phyloP scores from a whole-genome alignment of 2,329 filamentous ascomycete genomes.

The Neofusicoccum cordaticola region DNA sequence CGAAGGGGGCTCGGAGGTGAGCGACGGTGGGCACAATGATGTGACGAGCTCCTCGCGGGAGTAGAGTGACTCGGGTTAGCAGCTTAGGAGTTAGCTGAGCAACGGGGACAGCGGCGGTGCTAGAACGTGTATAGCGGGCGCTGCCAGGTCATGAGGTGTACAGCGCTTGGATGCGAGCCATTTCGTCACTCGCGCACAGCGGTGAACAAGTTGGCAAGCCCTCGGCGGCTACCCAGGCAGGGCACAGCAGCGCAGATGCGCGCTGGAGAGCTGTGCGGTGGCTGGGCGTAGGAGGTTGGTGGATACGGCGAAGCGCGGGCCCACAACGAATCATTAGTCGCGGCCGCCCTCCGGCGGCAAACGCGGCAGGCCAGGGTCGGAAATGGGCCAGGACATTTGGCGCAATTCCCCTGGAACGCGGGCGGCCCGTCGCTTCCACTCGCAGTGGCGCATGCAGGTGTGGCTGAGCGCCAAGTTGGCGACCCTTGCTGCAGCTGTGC shows the following conservation, averaged over 20 bases:
- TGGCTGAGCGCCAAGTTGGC: conserved; percentile 4
- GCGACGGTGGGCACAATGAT: conserved; percentile 20
- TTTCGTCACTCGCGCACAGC: conserved; percentile 9
- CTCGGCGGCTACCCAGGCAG: conserved; percentile 1
- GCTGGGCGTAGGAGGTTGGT: background rate
- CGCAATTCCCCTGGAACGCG: background rate
- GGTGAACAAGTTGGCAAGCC: conserved; percentile 10
- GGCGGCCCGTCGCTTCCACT: background rate
- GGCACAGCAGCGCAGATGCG: conserved; percentile 5
- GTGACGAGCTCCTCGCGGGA: conserved; percentile 23
- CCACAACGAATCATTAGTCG: conserved; percentile 2
- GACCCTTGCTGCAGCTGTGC: background rate
- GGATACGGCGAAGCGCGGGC: background rate
- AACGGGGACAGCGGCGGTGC: background rate
- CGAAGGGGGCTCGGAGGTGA: conserved; percentile 17
- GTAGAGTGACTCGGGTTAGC: background rate
- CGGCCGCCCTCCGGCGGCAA: background rate
- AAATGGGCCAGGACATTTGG: background rate
- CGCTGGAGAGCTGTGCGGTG: conserved; percentile 8
- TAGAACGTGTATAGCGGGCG: background rate
- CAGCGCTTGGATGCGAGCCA: background rate
- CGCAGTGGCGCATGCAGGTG: background rate
- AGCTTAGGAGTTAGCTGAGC: conserved; percentile 1
- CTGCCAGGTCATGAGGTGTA: background rate
- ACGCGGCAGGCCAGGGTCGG: background rate